Base-by-base conservation (phyloP, 2,329 filamentous ascomycete genomes). In the Cladosporium sphaerospermum region DNA sequence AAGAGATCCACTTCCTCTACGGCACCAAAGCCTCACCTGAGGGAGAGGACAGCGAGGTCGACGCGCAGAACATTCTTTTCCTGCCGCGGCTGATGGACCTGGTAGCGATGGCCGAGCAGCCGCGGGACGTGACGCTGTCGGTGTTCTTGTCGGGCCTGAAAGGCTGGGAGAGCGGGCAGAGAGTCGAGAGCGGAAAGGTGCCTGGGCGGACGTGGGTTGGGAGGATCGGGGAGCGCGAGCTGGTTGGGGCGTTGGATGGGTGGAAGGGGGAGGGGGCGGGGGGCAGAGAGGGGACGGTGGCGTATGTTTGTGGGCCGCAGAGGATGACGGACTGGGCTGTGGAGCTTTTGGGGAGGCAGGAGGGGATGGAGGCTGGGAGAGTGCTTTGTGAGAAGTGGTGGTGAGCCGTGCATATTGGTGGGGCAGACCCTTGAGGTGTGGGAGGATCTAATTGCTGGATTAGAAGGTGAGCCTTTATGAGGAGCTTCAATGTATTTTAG, bases 1-100 rank as follows among this genome's bases (percentile, higher is more conserved):
- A 9, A 51, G 66, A 79, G 11, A 77, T 88, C 13, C 72, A 75
- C 40, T 74, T 90, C 54, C 60, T 91, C 32, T 91, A 91, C 66
- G 79, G 80, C 3, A 80, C 74, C 14, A 79, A 77, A 57, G 64
- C 58, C 19, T 51, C 57, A 6, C 65, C 72, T 32, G 64, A 57
- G 16, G 16, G 16, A 18, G 16, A 18, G 32, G 52, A 57, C 6
- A 39, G 19, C 3, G 58, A 63, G 9, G 60, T 65, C 13, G 61
- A 67, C 49, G 57, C 58, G 9, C 60, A 64, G 14, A 64, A 70
- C 10, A 71, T 78, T 6, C 67, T 78, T 2, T 79, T 79, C 60
- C 65, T 78, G 8, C 64, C 72, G 0, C 70, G 76, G n/a, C 62
- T 79, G 1, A 64, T 66, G 63, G 60, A 64, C 28, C 56, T 69